These are phyloP conservation scores for Anaeromyces robustus DNA, from an alignment of 192 early-diverging fungal species.

Conservation along the genomic window DNA sequence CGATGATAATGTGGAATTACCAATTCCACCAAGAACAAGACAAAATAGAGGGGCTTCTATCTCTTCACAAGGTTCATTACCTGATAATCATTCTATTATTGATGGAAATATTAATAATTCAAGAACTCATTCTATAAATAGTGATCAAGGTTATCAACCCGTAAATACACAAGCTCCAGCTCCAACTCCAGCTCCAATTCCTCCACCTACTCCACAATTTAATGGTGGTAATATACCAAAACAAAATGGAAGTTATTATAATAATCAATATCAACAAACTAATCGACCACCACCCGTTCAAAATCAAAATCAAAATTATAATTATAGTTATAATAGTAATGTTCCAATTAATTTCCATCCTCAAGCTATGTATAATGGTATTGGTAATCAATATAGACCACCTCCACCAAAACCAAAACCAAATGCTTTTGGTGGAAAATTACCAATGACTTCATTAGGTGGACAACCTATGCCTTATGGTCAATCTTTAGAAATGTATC, in stretches of 20 bases:
- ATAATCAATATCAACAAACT: neutral
- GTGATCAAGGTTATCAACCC: too few relatives aligned
- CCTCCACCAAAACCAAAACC: neutral
- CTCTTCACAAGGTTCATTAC: neutral
- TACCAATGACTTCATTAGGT: neutral
- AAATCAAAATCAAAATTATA: neutral
- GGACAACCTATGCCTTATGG: neutral
- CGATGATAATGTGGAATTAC: neutral
- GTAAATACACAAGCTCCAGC: too few relatives aligned
- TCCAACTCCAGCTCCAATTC: too few relatives aligned
- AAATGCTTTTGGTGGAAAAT: neutral
- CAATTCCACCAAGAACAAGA: neutral
- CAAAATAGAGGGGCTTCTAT: neutral
- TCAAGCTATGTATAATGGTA: neutral
- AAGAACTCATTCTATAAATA: too few relatives aligned
- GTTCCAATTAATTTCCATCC: neutral
- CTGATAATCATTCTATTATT: too few relatives aligned
- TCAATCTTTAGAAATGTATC: slow-evolving; percentile 28
- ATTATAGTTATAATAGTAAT: neutral
- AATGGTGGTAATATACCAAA: too few relatives aligned
- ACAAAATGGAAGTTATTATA: neutral
- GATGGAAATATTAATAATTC: too few relatives aligned
- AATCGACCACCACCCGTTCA: neutral
- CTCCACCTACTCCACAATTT: too few relatives aligned
- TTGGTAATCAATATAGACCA: neutral